Percentiles rank a stretch among this genome's conserved stretches.
Evolutionary conservation across 345 rosid genomes (phyloP).

Genomic region (Psidium friedrichsthalianum): DNA sequence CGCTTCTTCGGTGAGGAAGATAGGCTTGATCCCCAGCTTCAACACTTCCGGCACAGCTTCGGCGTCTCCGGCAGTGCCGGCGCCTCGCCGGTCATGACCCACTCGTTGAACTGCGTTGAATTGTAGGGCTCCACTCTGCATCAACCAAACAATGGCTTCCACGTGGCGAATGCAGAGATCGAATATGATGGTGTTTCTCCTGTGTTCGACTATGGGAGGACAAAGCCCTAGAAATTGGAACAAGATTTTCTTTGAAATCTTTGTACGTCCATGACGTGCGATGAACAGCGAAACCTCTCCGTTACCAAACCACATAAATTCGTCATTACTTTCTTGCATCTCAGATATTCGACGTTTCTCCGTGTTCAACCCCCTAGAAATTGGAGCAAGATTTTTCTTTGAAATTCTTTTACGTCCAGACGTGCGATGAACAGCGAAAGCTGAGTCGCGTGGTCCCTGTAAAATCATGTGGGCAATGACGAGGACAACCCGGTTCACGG

Average conservation of each 20-base stretch:
- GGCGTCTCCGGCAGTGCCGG: slow-evolving; percentile 31
- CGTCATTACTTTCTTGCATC: too few species aligned
- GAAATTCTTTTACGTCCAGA: not conserved
- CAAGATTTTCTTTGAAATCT: not conserved
- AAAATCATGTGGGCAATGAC: not conserved
- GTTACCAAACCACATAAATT: too few species aligned
- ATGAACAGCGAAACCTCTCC: not conserved
- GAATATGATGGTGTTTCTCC: not conserved
- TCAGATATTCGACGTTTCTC: too few species aligned
- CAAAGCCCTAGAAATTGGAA: not conserved
- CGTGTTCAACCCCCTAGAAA: not conserved
- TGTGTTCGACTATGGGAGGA: not conserved
- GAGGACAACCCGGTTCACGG: not conserved
- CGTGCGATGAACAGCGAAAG: not conserved
- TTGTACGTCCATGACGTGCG: not conserved
- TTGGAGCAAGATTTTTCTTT: not conserved
- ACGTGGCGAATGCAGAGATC: not conserved
- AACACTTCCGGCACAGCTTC: slow-evolving; percentile 14
- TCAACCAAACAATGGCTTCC: not conserved
- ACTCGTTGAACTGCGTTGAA: slow-evolving; percentile 4
- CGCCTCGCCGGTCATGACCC: slow-evolving; percentile 23
- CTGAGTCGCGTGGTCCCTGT: not conserved
- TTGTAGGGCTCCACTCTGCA: slow-evolving; percentile 20
- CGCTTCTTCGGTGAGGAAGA: slow-evolving; percentile 28
- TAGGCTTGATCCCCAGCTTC: slow-evolving; percentile 20